phyloP scores from a whole-genome alignment of 306 rosid genomes.

The Prunus armeniaca region DNA sequence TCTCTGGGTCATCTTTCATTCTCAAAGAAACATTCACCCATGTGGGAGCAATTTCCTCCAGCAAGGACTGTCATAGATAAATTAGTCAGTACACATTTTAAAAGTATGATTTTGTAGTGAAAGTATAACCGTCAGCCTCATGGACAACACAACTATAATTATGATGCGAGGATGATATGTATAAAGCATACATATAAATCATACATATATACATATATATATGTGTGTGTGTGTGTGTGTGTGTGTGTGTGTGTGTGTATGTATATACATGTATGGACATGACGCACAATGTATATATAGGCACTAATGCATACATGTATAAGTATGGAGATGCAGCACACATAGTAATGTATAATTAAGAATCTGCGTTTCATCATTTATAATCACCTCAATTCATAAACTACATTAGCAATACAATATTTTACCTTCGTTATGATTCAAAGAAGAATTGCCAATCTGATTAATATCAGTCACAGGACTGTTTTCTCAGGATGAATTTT shows the following conservation, averaged over 20 bases:
- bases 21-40: slow-evolving; percentile 88
- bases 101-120: background rate
- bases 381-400: background rate
- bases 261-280: background rate
- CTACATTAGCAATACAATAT: background rate
- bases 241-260: no score
- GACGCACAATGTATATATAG: no score
- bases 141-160: slow-evolving; percentile 1
- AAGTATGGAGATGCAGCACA: background rate
- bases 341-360: background rate
- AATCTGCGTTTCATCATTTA: background rate
- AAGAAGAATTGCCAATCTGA: slow-evolving; percentile 89
- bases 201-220: no score
- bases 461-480: slow-evolving; percentile 57
- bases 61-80: slow-evolving; percentile 50
- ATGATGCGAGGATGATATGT: background rate
- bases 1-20: slow-evolving; percentile 82
- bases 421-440: slow-evolving; percentile 65
- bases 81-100: slow-evolving; percentile 23
- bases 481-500: slow-evolving; percentile 51
- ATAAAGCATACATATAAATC: background rate
- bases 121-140: background rate
- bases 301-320: no score
- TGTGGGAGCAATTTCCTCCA: slow-evolving; percentile 97
- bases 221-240: no score